These are phyloP conservation scores for Phylloporus sp. DNA, from an alignment of 768 basidiomycete species.

Conservation along the genomic window DNA sequence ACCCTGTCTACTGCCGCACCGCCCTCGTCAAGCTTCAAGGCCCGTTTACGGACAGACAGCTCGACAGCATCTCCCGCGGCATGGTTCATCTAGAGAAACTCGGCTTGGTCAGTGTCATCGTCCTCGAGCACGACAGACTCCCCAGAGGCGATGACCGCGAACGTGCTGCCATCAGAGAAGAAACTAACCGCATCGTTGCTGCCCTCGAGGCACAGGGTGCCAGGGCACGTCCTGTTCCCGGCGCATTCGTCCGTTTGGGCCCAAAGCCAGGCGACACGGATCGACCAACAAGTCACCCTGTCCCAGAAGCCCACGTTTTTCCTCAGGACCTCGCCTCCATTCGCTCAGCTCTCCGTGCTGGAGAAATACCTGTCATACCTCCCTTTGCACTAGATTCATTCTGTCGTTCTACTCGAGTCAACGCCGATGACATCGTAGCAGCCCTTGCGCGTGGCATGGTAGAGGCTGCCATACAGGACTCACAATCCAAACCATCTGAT, in stretches of 20 bases:
- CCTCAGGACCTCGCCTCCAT: constrained; percentile 80
- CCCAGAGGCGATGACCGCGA: constrained; percentile 66
- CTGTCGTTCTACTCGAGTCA: constrained; percentile 80
- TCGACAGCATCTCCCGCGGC: constrained; percentile 90
- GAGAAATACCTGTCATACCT: constrained; percentile 94
- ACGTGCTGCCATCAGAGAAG: constrained; percentile 62
- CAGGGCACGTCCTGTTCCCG: constrained; percentile 82
- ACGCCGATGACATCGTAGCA: constrained; percentile 83
- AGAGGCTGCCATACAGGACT: constrained; percentile 49
- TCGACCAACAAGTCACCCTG: constrained; percentile 26
- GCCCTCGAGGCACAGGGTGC: constrained; percentile 84
- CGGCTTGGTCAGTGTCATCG: constrained; percentile 92
- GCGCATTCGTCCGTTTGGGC: constrained; percentile 79
- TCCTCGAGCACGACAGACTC: constrained; percentile 85
- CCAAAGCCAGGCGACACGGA: constrained; percentile 57
- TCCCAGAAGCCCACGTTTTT: constrained; percentile 76
- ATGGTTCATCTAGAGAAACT: constrained; percentile 95
- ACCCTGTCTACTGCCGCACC: constrained; percentile 80
- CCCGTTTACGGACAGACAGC: constrained; percentile 88
- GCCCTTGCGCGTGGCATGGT: constrained; percentile 86
- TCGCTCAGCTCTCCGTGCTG: constrained; percentile 83
- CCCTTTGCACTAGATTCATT: constrained; percentile 92
- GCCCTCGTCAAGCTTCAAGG: constrained; percentile 97
- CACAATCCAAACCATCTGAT: constrained; percentile 31
- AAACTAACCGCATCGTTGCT: constrained; percentile 80